Base-by-base conservation (phyloP, 2,329 filamentous ascomycete species). In the Cercospora sp. region DNA sequence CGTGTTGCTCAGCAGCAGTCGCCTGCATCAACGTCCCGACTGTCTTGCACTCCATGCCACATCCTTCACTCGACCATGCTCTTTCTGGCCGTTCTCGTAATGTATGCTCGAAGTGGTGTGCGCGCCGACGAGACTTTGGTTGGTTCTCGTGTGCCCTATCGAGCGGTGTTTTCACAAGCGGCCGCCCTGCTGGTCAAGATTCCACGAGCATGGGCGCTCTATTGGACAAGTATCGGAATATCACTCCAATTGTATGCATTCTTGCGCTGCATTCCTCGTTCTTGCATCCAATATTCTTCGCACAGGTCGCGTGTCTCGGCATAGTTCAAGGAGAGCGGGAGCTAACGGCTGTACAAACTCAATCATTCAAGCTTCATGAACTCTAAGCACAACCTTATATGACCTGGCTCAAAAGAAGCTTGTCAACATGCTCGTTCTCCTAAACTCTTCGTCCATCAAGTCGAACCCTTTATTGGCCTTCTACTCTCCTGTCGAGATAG, bases 341-440 rank as follows among this genome's bases (percentile, higher is more conserved):
- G 55, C 55, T 59, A 59, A 30, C 55, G 55, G 55, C 55, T 59
- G 55, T 59, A 36, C n/a, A 59, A 33, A 36, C 31, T 36, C 55
- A 33, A 59, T 59, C 55, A 59, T 36, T 59, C 55, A 59, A 59
- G 55, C 55, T 59, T 59, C 55, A 59, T 12, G 28, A 59, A 59
- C 55, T 59, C 55, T 59, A 59, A 59, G 55, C 55, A 33, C 30
- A 59, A 59, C 26, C 55, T 59, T 59, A 59, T 59, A 23, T 55
- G 23, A 26, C 48, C 48, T 55, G 48, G 48, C 20, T 8, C 20
- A 55, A n/a, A 55, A 30, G 23, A 55, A 42, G 36, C 36, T 42
- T 42, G 3, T 42, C 16, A 42, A 55, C 23, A 16, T 55, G 23
- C 7, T 55, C 1, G 48, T 26, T 55, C 9, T 55, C 48, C 5